phyloP scores from a whole-genome alignment of 306 rosid genomes.

The Cercis canadensis region DNA sequence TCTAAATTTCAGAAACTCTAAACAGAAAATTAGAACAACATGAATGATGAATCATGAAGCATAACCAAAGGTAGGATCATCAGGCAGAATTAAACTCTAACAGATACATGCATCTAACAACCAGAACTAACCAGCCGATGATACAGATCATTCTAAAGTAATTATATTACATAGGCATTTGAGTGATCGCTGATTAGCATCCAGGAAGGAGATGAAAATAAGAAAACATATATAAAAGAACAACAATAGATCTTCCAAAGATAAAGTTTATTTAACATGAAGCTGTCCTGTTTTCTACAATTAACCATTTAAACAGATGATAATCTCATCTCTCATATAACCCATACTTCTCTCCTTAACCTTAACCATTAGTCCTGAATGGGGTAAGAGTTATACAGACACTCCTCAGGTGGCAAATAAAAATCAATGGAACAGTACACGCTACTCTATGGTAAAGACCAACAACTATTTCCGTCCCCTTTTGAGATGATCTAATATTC shows the following conservation, averaged over 20 bases:
- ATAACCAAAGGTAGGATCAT: constrained; percentile 9
- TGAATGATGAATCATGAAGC: constrained; percentile 12
- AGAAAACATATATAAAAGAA: constrained; percentile 1
- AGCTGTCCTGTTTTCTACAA: constrained; percentile 2
- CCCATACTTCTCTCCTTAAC: constrained; percentile 5
- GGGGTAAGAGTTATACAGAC: not conserved
- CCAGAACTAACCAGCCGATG: constrained; percentile 18
- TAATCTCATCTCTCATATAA: not conserved
- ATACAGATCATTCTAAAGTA: constrained; percentile 5
- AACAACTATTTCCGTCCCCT: not conserved
- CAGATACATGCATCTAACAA: constrained; percentile 1
- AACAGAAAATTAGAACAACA: constrained; percentile 1
- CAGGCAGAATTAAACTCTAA: not conserved
- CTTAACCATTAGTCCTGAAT: constrained; percentile 3
- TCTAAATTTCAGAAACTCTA: constrained; percentile 13
- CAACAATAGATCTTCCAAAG: constrained; percentile 4
- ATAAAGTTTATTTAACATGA: no score
- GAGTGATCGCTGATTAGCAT: not conserved
- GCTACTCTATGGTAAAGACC: not conserved
- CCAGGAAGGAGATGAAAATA: constrained; percentile 2
- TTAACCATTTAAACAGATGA: not conserved
- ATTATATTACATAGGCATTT: not conserved
- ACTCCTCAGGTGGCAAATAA: not conserved
- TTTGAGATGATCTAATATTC: not conserved
- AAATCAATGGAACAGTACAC: not conserved